Conservation (phyloP, 2,329 filamentous ascomycete genomes). For the Mycocentrospora acerina region DNA sequence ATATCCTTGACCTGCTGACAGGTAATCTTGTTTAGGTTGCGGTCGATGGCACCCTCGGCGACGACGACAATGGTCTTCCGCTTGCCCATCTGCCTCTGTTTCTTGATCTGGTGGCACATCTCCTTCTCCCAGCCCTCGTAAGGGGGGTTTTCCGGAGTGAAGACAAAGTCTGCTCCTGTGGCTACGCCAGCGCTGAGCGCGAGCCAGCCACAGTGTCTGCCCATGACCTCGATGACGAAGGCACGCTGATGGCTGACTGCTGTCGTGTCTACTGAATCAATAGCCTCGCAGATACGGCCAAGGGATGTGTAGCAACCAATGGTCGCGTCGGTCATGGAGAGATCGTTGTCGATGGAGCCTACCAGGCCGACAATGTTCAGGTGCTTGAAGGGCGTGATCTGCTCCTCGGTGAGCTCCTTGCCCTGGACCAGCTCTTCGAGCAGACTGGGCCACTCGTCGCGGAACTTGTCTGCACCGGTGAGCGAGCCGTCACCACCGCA, state of each 20-base stretch:
- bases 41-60: conserved; percentile 77
- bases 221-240: conserved; percentile 97
- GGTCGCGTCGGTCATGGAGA: conserved; percentile 94
- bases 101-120: conserved; percentile 32
- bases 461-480: conserved; percentile 92
- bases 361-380: conserved; percentile 97
- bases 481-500: conserved; percentile 90
- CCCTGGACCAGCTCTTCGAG: conserved; percentile 79
- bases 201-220: conserved; percentile 95
- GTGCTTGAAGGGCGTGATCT: conserved; percentile 75
- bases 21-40: conserved; percentile 78
- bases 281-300: conserved; percentile 88
- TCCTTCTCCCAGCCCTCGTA: conserved; percentile 75
- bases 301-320: conserved; percentile 96
- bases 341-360: conserved; percentile 97
- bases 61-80: conserved; percentile 98
- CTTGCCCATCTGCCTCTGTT: conserved; percentile 89
- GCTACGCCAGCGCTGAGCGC: conserved; percentile 95
- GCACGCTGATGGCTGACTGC: conserved; percentile 92
- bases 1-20: conserved; percentile 82
- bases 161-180: conserved; percentile 93
- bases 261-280: conserved; percentile 96
- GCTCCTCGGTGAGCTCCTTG: conserved; percentile 68
- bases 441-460: conserved; percentile 86
- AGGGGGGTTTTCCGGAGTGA: conserved; percentile 92